These are phyloP conservation scores for Trichophyton equinum DNA, from an alignment of 2,329 filamentous ascomycete species.

Conservation along the genomic window DNA sequence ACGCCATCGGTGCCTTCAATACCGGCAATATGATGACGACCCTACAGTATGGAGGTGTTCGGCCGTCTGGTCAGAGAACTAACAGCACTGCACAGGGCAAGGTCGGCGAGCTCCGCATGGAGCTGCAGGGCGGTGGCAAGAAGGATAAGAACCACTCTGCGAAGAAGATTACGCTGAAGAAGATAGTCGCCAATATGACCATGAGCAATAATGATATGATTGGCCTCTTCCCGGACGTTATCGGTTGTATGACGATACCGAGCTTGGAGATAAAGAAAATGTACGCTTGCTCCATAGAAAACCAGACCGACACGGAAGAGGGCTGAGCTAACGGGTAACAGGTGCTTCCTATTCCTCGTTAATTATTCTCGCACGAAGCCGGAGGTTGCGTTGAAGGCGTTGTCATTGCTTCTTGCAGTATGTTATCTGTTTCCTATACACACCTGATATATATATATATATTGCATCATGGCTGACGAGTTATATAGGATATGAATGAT, in stretches of 20 bases:
- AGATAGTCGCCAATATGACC: conserved; percentile 99
- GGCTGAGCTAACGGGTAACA: conserved; percentile 27
- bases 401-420: conserved; percentile 74
- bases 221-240: conserved; percentile 86
- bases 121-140: conserved; percentile 86
- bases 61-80: conserved; percentile 5
- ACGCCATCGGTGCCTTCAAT: neutral
- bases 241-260: conserved; percentile 86
- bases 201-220: conserved; percentile 99
- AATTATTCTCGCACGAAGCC: conserved; percentile 94
- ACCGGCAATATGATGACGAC: neutral
- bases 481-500: conserved; percentile 73
- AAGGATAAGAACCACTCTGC: conserved; percentile 93
- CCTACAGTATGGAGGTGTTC: neutral
- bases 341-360: conserved; percentile 95
- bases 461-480: neutral
- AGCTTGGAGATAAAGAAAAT: conserved; percentile 99
- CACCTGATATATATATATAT: neutral
- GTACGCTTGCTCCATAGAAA: conserved; percentile 38
- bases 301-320: neutral
- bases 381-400: conserved; percentile 82
- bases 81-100: conserved; percentile 63
- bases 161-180: conserved; percentile 98
- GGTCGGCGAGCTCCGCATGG: conserved; percentile 88
- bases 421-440: conserved; percentile 16